Base-by-base conservation (phyloP, 768 basidiomycete species). In the Leccinum obscurum region DNA sequence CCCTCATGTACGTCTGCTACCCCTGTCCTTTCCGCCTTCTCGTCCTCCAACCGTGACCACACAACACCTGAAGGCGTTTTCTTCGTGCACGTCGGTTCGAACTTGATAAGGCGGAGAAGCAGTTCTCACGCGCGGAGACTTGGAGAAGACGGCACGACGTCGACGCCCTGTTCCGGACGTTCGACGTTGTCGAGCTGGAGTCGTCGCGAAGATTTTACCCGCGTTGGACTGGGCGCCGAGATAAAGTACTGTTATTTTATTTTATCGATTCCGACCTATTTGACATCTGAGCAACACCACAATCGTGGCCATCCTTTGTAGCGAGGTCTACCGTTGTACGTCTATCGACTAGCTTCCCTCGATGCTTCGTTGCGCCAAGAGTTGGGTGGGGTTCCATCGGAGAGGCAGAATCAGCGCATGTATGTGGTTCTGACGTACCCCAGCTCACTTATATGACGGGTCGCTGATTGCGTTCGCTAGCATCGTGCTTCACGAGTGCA, bases 51-150 rank as follows among this genome's bases (percentile, higher is more conserved):
- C 8, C 24, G 26, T 20, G 9, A 28, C 11, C 17, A 15, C 10
- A 50, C 26, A 8, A 28, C 50, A n/a, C 6, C 1, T 26, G 9
- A 71, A 93, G 92, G 26, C 89, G 93, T 11, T 94, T 93, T 69
- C 82, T 94, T 3, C 83, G 91, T n/a, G 93, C 93, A 6, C 80
- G 93, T 60, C 78, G 79, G 58, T 93, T 86, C 70, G 82, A 90
- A 60, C 75, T 81, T 14, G 65, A 73, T 20, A 82, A 83, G 60
- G 91, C 92, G 0, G 78, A 84, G 72, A 83, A 84, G 61, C 90
- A 93, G 68, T 93, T 93, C 68, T 72, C 84, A 2, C 81, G 82
- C 15, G 77, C 88, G 0, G 85, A 88, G 66, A 77, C 78, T 5
- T 95, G 93, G 93, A 77, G 90, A 61, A 78, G 77, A 65, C 75